phyloP scores from a whole-genome alignment of 148 eudicot genomes.

The Rhododendron simsii region DNA sequence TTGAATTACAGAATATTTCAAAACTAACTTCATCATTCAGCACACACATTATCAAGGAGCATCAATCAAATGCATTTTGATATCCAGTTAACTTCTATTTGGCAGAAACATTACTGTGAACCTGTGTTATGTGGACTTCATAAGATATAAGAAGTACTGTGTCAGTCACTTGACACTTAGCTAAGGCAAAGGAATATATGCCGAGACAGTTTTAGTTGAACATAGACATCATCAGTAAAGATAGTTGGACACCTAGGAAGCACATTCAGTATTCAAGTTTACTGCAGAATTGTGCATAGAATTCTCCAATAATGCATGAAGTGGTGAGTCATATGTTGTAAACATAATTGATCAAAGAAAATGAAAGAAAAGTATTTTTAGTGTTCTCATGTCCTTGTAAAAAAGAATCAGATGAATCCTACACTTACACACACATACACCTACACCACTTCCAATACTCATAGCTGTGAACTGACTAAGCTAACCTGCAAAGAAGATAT shows the following conservation, averaged over 20 bases:
- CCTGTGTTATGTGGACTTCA: background rate
- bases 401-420: background rate
- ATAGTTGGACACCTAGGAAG: background rate
- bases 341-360: background rate
- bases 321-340: background rate
- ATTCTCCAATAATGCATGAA: background rate
- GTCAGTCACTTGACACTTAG: background rate
- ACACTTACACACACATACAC: background rate
- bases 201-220: background rate
- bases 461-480: background rate
- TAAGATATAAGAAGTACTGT: background rate
- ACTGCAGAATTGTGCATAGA: background rate
- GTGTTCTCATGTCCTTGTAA: background rate
- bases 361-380: background rate
- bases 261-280: background rate
- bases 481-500: slow-evolving; percentile 91
- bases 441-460: background rate
- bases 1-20: background rate
- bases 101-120: background rate
- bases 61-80: background rate
- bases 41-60: background rate
- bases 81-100: background rate
- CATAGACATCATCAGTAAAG: background rate
- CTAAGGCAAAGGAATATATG: background rate
- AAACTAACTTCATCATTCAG: background rate